phyloP scores from a whole-genome alignment of 2,329 filamentous ascomycete species.

The Venturia oleaginea region DNA sequence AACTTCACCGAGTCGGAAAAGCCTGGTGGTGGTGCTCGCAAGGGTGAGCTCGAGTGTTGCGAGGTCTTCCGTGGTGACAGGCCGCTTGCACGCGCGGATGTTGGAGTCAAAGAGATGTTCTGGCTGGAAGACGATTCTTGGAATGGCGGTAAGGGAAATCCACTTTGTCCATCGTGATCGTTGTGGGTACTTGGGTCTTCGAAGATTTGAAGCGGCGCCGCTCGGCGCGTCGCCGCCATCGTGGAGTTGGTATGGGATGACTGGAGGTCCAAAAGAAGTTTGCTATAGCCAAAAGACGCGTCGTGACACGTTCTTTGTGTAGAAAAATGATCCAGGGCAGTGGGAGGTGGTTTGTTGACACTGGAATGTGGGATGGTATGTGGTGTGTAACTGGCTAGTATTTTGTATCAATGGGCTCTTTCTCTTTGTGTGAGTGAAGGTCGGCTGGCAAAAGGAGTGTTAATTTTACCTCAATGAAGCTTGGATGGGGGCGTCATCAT shows the following conservation, averaged over 20 bases:
- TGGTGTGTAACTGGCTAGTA: not conserved
- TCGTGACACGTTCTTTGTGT: constrained; percentile 6
- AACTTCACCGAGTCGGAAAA: constrained; percentile 60
- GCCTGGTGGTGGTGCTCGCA: constrained; percentile 49
- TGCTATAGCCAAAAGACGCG: not conserved
- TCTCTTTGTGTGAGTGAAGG: not conserved
- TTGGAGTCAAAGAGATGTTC: constrained; percentile 60
- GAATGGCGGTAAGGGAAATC: constrained; percentile 35
- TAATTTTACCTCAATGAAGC: constrained; percentile 3
- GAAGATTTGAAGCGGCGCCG: constrained; percentile 47
- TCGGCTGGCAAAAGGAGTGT: not conserved
- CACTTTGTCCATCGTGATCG: constrained; percentile 38
- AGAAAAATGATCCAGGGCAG: not conserved
- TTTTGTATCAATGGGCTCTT: not conserved
- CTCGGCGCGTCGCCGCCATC: constrained; percentile 49
- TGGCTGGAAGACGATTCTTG: constrained; percentile 42
- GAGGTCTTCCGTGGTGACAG: constrained; percentile 62
- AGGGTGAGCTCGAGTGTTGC: constrained; percentile 49
- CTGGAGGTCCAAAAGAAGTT: not conserved
- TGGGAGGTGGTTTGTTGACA: not conserved
- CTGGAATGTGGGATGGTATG: constrained; percentile 1
- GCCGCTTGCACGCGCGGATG: constrained; percentile 40
- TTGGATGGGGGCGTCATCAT: not conserved
- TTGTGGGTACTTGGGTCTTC: constrained; percentile 42
- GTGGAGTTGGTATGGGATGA: constrained; percentile 13